phyloP scores from a whole-genome alignment of 257 asterid genomes.

The Sherardia arvensis region DNA sequence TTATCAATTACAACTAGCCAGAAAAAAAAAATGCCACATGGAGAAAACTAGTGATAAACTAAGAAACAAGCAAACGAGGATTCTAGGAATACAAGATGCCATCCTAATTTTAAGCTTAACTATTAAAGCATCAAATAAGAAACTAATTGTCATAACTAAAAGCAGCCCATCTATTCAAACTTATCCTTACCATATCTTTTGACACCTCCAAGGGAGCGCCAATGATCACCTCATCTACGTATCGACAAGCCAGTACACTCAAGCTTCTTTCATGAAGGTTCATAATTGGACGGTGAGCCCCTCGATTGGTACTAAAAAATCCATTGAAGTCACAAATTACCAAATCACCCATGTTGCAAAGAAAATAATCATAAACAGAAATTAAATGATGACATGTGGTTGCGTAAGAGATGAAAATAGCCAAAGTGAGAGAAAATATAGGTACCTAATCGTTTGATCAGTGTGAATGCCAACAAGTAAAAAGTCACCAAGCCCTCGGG shows the following conservation, averaged over 20 bases:
- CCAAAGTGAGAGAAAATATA: slow-evolving; percentile 3
- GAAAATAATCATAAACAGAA: too few species aligned
- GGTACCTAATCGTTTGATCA: slow-evolving; percentile 84
- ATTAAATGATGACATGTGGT: neutral
- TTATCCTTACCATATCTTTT: slow-evolving; percentile 61
- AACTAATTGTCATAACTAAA: neutral
- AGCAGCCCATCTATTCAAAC: too few species aligned
- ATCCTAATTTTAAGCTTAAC: neutral
- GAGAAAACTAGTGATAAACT: neutral
- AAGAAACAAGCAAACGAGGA: neutral
- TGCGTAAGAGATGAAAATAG: neutral
- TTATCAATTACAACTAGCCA: neutral
- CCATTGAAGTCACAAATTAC: slow-evolving; percentile 17
- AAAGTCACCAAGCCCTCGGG: slow-evolving; percentile 96
- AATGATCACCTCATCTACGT: slow-evolving; percentile 91
- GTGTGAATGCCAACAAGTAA: slow-evolving; percentile 98
- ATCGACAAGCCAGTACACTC: slow-evolving; percentile 95
- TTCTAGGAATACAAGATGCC: neutral
- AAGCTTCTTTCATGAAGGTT: slow-evolving; percentile 98
- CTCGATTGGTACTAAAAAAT: slow-evolving; percentile 67
- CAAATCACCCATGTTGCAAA: too few species aligned
- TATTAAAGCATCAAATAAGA: neutral
- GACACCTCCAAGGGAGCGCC: slow-evolving; percentile 99
- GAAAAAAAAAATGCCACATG: neutral
- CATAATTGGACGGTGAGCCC: slow-evolving; percentile 98